Conservation (phyloP, 495 filamentous ascomycete species). For the Trichoderma orchidacearum region DNA sequence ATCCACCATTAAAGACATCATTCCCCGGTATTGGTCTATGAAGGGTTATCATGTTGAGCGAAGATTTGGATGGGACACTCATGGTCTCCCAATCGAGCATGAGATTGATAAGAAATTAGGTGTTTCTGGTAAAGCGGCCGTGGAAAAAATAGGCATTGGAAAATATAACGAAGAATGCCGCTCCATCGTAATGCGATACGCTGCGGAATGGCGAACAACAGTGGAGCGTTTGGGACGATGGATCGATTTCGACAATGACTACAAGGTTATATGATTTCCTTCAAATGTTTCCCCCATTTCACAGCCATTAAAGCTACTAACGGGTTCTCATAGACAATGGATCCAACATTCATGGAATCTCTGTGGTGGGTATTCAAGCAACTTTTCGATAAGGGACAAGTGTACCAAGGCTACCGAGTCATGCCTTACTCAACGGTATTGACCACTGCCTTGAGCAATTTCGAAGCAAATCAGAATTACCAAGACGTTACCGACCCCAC, state of each 20-base stretch:
- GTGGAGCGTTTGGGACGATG: constrained; percentile 87
- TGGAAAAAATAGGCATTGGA: constrained; percentile 73
- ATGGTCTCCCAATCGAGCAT: constrained; percentile 90
- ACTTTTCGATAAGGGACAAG: constrained; percentile 73
- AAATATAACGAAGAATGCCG: constrained; percentile 90
- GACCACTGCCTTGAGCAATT: constrained; percentile 83
- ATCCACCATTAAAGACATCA: constrained; percentile 95
- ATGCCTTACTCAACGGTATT: constrained; percentile 94
- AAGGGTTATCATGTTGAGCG: constrained; percentile 79
- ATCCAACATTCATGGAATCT: constrained; percentile 88
- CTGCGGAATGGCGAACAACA: constrained; percentile 77
- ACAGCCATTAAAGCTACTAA: constrained; percentile 3
- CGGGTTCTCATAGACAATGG: constrained; percentile 54
- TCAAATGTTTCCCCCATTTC: not conserved
- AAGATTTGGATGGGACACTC: constrained; percentile 72
- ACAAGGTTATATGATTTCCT: constrained; percentile 54
- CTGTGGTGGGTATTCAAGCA: constrained; percentile 96
- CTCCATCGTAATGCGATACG: constrained; percentile 88
- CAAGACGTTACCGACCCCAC: constrained; percentile 88
- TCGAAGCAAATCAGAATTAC: constrained; percentile 90
- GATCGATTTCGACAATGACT: constrained; percentile 98
- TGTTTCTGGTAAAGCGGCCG: constrained; percentile 78
- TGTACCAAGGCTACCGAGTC: constrained; percentile 80
- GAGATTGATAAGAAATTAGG: constrained; percentile 97
- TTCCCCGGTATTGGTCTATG: constrained; percentile 96